Evolutionary conservation across 1,139 yeast species (phyloP), one percentile per base, ranked within the genome.

Genomic region (Eremothecium coryli): DNA sequence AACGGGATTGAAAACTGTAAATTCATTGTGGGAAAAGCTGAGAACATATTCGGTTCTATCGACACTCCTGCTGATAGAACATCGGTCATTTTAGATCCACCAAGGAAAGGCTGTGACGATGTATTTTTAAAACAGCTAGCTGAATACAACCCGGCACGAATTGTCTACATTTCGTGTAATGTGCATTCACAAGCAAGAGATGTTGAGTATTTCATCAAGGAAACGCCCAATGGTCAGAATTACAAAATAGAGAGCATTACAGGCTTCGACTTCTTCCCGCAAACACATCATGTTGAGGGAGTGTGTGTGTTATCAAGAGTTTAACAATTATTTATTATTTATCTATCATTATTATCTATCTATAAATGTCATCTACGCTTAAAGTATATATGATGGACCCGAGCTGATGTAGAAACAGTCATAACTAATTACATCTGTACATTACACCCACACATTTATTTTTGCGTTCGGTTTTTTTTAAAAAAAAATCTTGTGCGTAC

Each of bases 141-240:
- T 13, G 82, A 68, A 13, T 90, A 82, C 61, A 67, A 72, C 44
- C 97, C 98, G 3, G 82, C 82, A 10, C 79, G 77, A 48, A 75
- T 90, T 37, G 94, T 90, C 15, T 90, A 90, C 61, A 84, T 90
- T 36, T 84, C 95, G 44, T 90, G 98, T 65, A 90, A 93, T 56
- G 98, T 90, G 33, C 97, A 90, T 60, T 85, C 96, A 8, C 98
- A 90, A 60, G 97, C 97, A 4, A 67, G 97, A 50, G 98, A 90
- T 56, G 61, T 90, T 32, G 93, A 85, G 45, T 86, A 79, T 67
- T 80, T 90, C 52, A 60, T 88, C 39, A 73, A 71, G 42, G 68
- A 75, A 32, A 79, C 90, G 4, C 69, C 62, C 18, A 75, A 73
- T 45, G 88, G 90, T 3, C 46, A 54, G 4, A 51, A 68, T 23